Percentiles rank a stretch among this genome's conserved stretches.
phyloP scores from a whole-genome alignment of 768 basidiomycete genomes.

The Trametes cingulata region DNA sequence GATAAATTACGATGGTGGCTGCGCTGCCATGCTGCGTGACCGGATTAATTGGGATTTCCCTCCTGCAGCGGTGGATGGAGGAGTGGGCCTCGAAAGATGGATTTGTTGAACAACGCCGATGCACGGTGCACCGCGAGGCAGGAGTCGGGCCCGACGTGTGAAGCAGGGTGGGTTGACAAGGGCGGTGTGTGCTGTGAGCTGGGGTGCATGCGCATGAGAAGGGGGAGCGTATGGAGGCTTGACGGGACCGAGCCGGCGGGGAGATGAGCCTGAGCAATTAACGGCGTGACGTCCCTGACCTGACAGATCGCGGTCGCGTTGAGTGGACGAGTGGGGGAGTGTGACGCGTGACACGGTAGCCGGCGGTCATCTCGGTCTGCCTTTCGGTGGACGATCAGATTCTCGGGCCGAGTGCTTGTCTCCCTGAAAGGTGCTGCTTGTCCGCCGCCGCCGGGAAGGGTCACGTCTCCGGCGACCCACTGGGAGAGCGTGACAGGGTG shows the following conservation, averaged over 20 bases:
- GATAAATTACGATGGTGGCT: slow-evolving; percentile 19
- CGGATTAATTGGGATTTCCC: not conserved
- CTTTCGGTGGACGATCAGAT: not conserved
- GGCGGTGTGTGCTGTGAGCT: not conserved
- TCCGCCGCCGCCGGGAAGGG: too few relatives aligned
- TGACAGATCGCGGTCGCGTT: slow-evolving; percentile 3
- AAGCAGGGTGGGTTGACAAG: too few relatives aligned
- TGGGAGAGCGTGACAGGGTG: slow-evolving; percentile 3
- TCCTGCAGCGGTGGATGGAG: too few relatives aligned
- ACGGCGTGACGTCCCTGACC: slow-evolving; percentile 6
- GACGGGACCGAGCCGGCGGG: not conserved
- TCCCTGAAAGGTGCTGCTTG: too few relatives aligned
- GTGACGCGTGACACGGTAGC: not conserved
- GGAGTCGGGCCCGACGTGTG: too few relatives aligned
- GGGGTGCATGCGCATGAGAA: not conserved
- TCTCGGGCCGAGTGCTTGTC: too few relatives aligned
- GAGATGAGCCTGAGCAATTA: slow-evolving; percentile 4
- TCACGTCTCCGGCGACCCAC: too few relatives aligned
- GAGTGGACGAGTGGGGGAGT: too few relatives aligned
- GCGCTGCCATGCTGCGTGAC: slow-evolving; percentile 7
- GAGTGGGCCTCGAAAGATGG: too few relatives aligned
- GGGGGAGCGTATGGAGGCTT: not conserved
- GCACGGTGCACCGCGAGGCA: too few relatives aligned
- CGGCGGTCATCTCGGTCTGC: not conserved
- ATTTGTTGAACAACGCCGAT: not conserved